Evolutionary conservation across 2,329 filamentous ascomycete species (phyloP), one percentile per base, ranked within the genome.

Genomic region (Graphilbum ipis-grandicollis): DNA sequence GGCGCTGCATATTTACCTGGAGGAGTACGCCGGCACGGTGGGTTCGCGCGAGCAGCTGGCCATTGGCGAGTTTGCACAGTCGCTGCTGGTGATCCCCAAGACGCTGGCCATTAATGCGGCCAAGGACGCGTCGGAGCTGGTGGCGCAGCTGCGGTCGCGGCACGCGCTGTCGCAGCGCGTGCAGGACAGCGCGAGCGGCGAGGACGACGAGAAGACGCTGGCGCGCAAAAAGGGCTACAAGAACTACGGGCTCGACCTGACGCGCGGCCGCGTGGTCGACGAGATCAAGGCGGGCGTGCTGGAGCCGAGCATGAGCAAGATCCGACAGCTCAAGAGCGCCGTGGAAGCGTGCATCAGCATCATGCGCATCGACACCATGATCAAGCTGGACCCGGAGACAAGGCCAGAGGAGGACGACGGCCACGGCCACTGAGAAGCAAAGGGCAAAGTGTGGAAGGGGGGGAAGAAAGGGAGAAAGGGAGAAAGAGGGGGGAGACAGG

Each of bases 341-440:
- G 90, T 98, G 35, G 90, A 98, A 64, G 90, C 90, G 38, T 96
- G 90, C 59, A 93, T 98, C 59, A 82, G 85, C 53, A 96, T 98
- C 56, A 96, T 98, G 90, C 75, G 90, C 52, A 98, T 98, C 55
- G 90, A 98, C 65, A 96, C 90, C 46, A 68, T 98, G 60, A 96
- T 98, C 63, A 93, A 93, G 67, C 65, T 98, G 58, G 90, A 98
- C 66, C 86, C 86, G 15, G 85, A 94, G 65, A 71, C 78, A 65
- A 7, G 14, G 26, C 68, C 71, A 53, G 66, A 63, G 30, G 71
- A 75, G 52, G 80, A 93, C 60, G 82, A 90, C 51, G 85, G 83
- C 39, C 83, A 92, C 60, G 84, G 79, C 38, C 84, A 93, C 63
- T 90, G 70, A 52, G 40, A 9, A 21, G 4, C 9, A 14, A n/a